Base-by-base conservation (phyloP, 768 basidiomycete species). In the Gyrodon lividus region DNA sequence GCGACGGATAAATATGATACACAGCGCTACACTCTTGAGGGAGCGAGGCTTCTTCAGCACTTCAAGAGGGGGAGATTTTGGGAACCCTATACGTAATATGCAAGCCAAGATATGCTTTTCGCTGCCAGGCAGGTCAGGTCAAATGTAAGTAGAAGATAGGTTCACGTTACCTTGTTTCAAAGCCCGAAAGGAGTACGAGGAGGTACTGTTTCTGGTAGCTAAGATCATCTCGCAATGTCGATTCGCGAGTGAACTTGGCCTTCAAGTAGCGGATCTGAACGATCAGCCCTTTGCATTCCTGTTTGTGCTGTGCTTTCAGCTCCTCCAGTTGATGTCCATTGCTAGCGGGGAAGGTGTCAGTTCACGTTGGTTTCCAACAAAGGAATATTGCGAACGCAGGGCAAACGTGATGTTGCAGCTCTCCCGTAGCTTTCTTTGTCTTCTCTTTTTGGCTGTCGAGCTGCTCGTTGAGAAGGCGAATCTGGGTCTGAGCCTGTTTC, bases 241-340 rank as follows among this genome's bases (percentile, higher is more conserved):
- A 81, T 71, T 99, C 97, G 22, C 96, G 80, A 3, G 82, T 87
- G 69, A 86, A 95, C 64, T 92, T 92, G 48, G 89, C 87, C 67
- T 98, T 96, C 59, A 98, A 77, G 70, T 97, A 98, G 37, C 78
- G 80, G 52, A 97, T 92, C 67, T 97, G 92, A 7, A 91, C 82
- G 43, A 98, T 84, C 17, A 98, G 74, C 8, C 92, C 92, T 64
- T 93, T 94, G 74, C 89, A 88, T 65, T 98, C 93, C 55, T 83
- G 81, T 56, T 88, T 90, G 64, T 93, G 91, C 66, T 83, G 84
- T 2, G 71, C 59, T 57, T 78, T 84, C 56, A 90, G 61, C 12
- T 73, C 71, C 3, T 75, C 73, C 5, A 91, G 56, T 61, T 84
- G 79, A 14, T 59, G 62, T 5, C 78, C 75, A 53, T 87, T 81